Evolutionary conservation across 176 grass and related monocot species (phyloP).

Genomic region (Oryza glumipatula): DNA sequence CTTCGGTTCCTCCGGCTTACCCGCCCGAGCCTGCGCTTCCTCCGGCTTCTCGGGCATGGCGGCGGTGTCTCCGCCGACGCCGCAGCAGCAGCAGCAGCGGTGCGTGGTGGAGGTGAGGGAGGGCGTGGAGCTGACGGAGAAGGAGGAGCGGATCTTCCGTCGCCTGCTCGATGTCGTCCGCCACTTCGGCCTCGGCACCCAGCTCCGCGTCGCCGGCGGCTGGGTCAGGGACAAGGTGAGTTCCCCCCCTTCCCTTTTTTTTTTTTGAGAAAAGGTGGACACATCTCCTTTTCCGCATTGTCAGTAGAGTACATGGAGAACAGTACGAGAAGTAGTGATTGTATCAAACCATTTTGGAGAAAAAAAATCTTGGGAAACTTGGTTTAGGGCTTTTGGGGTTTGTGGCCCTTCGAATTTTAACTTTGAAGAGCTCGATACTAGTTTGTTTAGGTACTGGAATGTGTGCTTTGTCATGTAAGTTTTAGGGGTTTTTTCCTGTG

Average conservation of each 20-base stretch:
- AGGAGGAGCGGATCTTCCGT: constrained; percentile 77
- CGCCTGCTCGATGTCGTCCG: constrained; percentile 73
- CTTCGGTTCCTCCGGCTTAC: no score
- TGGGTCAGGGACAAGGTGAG: constrained; percentile 67
- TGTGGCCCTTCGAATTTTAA: no score
- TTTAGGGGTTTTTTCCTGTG: not conserved
- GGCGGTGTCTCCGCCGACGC: not conserved
- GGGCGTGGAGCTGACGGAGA: constrained; percentile 67
- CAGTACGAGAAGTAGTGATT: no score
- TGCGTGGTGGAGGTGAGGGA: constrained; percentile 52
- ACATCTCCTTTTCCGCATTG: not conserved
- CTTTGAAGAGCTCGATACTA: no score
- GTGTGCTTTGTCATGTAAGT: not conserved
- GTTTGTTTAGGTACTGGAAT: constrained; percentile 5
- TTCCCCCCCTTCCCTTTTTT: not conserved
- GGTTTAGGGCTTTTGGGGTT: not conserved
- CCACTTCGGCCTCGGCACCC: constrained; percentile 67
- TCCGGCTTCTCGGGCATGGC: constrained; percentile 36
- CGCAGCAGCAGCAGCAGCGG: not conserved
- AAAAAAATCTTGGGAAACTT: no score
- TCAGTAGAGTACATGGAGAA: not conserved
- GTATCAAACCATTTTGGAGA: no score
- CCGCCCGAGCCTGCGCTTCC: not conserved
- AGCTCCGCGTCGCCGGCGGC: constrained; percentile 64
- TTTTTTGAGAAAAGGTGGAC: not conserved